Evolutionary conservation across 169 alveolate species (phyloP).

Genomic region (Theileria sp.): DNA sequence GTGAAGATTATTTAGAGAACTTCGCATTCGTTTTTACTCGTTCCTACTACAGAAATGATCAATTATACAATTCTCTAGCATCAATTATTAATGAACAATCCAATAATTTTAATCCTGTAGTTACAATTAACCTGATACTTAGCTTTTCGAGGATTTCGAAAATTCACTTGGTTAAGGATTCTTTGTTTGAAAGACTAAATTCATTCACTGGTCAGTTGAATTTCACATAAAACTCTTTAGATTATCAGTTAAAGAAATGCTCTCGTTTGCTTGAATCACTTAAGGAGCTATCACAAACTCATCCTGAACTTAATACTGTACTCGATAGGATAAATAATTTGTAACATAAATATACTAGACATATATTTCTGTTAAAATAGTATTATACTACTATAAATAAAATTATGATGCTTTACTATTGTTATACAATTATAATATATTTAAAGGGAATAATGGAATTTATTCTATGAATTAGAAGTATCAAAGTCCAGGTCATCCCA

Average conservation of each 20-base stretch:
- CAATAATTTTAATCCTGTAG: constrained; percentile 20
- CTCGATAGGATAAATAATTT: not conserved
- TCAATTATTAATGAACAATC: constrained; percentile 3
- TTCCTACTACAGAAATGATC: constrained; percentile 17
- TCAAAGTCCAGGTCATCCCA: constrained; percentile 37
- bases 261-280: not conserved
- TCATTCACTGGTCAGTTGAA: constrained; percentile 17
- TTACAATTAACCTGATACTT: constrained; percentile 45
- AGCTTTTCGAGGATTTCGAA: constrained; percentile 44
- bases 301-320: not conserved
- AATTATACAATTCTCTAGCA: constrained; percentile 27
- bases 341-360: not conserved
- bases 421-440: not conserved
- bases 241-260: not conserved
- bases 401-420: no score
- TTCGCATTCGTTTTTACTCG: constrained; percentile 40
- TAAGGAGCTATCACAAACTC: not conserved
- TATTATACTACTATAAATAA: constrained; percentile 4
- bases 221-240: not conserved
- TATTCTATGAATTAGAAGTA: not conserved
- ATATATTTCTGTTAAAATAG: not conserved
- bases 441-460: not conserved
- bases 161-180: constrained; percentile 21
- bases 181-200: constrained; percentile 9
- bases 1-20: constrained; percentile 58